These are phyloP conservation scores for Cryptococcus sp. DNA, from an alignment of 1,284 basidiomycete species.

Conservation along the genomic window DNA sequence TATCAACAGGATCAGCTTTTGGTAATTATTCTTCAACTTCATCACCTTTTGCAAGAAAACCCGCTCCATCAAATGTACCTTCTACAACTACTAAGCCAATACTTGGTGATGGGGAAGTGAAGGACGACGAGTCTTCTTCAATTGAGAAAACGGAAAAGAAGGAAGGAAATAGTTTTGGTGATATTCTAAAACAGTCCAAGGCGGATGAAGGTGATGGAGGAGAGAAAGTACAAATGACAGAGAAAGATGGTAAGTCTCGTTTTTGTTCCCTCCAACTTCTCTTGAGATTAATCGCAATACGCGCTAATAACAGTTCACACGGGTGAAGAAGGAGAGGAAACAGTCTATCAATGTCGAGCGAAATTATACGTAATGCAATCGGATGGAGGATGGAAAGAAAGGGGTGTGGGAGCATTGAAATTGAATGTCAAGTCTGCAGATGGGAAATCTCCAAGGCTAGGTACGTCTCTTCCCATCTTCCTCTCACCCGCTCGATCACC, in stretches of 20 bases:
- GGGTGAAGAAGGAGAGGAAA: constrained; percentile 88
- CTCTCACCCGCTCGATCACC: neutral
- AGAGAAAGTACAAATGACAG: constrained; percentile 51
- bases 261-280: constrained; percentile 3
- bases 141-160: constrained; percentile 2
- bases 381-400: constrained; percentile 74
- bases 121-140: neutral
- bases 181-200: constrained; percentile 32
- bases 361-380: constrained; percentile 74
- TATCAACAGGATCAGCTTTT: constrained; percentile 25
- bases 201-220: constrained; percentile 48
- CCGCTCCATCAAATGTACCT: neutral
- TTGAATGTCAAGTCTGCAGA: constrained; percentile 70
- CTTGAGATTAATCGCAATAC: neutral
- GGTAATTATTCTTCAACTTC: constrained; percentile 34
- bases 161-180: constrained; percentile 28
- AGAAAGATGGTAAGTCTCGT: constrained; percentile 60
- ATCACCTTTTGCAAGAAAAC: constrained; percentile 33
- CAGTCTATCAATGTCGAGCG: constrained; percentile 74
- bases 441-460: constrained; percentile 66
- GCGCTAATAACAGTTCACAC: constrained; percentile 60
- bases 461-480: constrained; percentile 52
- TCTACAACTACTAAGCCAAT: neutral
- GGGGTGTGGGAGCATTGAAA: constrained; percentile 75
- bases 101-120: neutral